Evolutionary conservation across 371 early-diverging fungal species (phyloP).

Genomic region (Phascolomyces articulosus): DNA sequence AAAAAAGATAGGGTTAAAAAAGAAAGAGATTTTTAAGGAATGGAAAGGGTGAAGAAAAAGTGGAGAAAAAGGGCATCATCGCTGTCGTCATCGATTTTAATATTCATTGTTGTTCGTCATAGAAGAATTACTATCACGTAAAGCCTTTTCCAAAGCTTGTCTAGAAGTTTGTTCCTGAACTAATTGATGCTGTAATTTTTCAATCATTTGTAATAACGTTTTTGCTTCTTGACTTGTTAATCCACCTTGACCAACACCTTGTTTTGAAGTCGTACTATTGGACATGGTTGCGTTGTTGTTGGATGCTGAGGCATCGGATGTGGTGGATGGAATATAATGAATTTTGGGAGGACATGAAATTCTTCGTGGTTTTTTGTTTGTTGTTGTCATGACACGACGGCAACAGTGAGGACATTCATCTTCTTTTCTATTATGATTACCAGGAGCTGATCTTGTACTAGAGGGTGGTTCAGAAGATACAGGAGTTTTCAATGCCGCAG

Average conservation of each 20-base stretch:
- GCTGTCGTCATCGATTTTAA: no score
- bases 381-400: not conserved
- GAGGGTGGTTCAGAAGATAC: not conserved
- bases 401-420: slow-evolving; percentile 7
- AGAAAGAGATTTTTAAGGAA: no score
- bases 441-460: not conserved
- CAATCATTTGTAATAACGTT: slow-evolving; percentile 17
- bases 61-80: no score
- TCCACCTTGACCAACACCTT: no score
- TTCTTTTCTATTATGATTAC: not conserved
- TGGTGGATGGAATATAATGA: slow-evolving; percentile 1
- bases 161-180: slow-evolving; percentile 14
- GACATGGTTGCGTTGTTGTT: no score
- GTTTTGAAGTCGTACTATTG: no score
- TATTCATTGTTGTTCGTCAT: no score
- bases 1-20: no score
- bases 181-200: slow-evolving; percentile 13
- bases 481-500: not conserved
- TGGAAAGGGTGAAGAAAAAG: no score
- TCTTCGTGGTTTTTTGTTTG: not conserved
- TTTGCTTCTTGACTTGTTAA: slow-evolving; percentile 19
- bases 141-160: slow-evolving; percentile 12
- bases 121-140: not conserved
- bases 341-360: slow-evolving; percentile 18
- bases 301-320: not conserved